Percentiles rank a stretch among this genome's conserved stretches.
phyloP scores from a whole-genome alignment of 2,329 filamentous ascomycete genomes.

The Ilyonectria mors-panacis region DNA sequence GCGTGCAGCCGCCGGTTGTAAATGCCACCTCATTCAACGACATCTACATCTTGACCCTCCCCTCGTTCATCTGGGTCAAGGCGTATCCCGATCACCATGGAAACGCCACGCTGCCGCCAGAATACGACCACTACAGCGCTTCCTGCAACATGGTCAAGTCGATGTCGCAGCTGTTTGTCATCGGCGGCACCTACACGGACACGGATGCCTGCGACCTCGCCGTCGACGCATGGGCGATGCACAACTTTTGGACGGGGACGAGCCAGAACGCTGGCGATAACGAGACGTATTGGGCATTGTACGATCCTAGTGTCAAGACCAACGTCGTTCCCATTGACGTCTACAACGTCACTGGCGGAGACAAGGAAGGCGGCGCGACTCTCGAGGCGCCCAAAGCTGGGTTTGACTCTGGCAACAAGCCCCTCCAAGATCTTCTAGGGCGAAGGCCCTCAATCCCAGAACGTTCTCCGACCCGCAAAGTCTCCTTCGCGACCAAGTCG shows the following conservation, averaged over 20 bases:
- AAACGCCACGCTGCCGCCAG: constrained; percentile 50
- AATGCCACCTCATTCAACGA: constrained; percentile 67
- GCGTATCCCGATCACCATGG: constrained; percentile 58
- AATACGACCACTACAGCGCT: constrained; percentile 64
- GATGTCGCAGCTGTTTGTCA: constrained; percentile 70
- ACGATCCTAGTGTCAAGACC: constrained; percentile 52
- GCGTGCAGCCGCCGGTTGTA: constrained; percentile 53
- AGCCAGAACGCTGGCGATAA: constrained; percentile 57
- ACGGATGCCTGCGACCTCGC: constrained; percentile 63
- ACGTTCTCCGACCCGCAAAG: constrained; percentile 15
- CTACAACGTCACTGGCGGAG: constrained; percentile 15
- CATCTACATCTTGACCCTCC: constrained; percentile 58
- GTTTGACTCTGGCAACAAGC: constrained; percentile 7
- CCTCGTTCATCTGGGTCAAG: constrained; percentile 73
- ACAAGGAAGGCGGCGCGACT: constrained; percentile 13
- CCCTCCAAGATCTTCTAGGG: neutral
- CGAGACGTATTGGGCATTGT: constrained; percentile 63
- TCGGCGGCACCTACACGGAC: constrained; percentile 69
- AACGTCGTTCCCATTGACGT: constrained; percentile 16
- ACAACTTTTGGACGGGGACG: constrained; percentile 67
- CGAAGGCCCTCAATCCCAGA: neutral
- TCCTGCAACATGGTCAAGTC: constrained; percentile 66
- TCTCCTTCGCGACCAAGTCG: neutral
- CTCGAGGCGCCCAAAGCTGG: constrained; percentile 1
- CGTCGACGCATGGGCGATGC: constrained; percentile 63